These are phyloP conservation scores for Triangularia verruculosa DNA, from an alignment of 2,329 filamentous ascomycete genomes.

Conservation along the genomic window DNA sequence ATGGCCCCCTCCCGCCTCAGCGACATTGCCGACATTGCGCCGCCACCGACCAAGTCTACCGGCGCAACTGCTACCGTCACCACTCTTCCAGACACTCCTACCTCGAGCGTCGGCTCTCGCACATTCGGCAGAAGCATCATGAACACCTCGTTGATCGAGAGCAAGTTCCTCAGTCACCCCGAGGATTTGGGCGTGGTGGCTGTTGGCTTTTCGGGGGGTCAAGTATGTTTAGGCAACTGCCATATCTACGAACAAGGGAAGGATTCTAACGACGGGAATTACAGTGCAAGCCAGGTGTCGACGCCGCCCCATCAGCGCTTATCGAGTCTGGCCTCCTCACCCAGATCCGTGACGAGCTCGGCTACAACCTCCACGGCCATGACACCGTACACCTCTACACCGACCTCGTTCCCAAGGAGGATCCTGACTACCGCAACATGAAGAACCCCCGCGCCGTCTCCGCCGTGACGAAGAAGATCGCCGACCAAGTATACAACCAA, in stretches of 20 bases:
- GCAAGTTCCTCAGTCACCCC: constrained; percentile 75
- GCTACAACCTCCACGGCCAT: constrained; percentile 85
- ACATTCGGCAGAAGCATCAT: constrained; percentile 34
- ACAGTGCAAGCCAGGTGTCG: constrained; percentile 86
- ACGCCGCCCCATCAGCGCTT: constrained; percentile 83
- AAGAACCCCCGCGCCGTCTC: constrained; percentile 87
- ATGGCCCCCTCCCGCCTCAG: constrained; percentile 27
- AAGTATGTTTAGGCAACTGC: constrained; percentile 56
- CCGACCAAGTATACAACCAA: constrained; percentile 82
- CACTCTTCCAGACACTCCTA: neutral
- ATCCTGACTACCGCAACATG: constrained; percentile 86
- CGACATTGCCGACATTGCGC: constrained; percentile 16
- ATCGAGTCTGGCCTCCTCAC: constrained; percentile 83
- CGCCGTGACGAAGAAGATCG: constrained; percentile 76
- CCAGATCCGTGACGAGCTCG: constrained; percentile 79
- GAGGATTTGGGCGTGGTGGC: constrained; percentile 87
- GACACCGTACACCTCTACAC: constrained; percentile 77
- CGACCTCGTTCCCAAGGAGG: constrained; percentile 65
- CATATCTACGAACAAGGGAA: neutral
- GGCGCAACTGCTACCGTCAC: constrained; percentile 10
- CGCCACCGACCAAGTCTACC: constrained; percentile 10
- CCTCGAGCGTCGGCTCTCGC: constrained; percentile 22
- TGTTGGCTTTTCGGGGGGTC: constrained; percentile 93
- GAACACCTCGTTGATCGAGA: constrained; percentile 53
- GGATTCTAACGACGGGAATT: neutral